phyloP scores from a whole-genome alignment of 192 early-diverging fungal genomes.

The Chytriomyces sp. region DNA sequence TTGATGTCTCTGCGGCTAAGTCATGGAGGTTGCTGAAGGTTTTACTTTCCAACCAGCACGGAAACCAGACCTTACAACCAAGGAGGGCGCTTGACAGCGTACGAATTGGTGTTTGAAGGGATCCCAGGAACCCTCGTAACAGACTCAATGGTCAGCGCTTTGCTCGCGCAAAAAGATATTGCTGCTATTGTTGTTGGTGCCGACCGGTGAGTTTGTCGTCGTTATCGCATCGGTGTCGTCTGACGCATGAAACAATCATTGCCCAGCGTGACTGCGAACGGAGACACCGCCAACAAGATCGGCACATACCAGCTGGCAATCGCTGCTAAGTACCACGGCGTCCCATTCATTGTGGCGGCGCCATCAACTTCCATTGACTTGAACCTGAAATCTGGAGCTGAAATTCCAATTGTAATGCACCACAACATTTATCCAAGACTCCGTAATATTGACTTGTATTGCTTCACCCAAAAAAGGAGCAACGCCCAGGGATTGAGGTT shows the following conservation, averaged over 20 bases:
- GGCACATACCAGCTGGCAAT: conserved; percentile 98
- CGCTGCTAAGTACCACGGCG: conserved; percentile 79
- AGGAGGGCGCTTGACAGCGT: conserved; percentile 92
- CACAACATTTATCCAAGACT: background rate
- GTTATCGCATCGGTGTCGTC: background rate
- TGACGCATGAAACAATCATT: background rate
- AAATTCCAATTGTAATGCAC: conserved; percentile 75
- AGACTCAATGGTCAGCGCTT: conserved; percentile 89
- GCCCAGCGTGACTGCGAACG: conserved; percentile 83
- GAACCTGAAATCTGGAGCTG: conserved; percentile 64
- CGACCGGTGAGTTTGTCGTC: conserved; percentile 61
- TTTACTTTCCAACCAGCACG: conserved; percentile 46
- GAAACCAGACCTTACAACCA: conserved; percentile 99
- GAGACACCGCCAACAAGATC: conserved; percentile 98
- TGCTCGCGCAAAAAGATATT: conserved; percentile 69
- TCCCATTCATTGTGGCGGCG: conserved; percentile 95
- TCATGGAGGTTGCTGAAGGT: background rate
- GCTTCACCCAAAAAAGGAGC: conserved; percentile 39
- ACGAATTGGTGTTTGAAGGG: conserved; percentile 87
- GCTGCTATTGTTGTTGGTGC: conserved; percentile 94
- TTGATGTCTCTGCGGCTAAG: background rate
- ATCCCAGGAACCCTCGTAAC: conserved; percentile 92
- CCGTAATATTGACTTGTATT: background rate
- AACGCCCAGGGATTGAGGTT: conserved; percentile 78
- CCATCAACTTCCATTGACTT: conserved; percentile 92